Conservation (phyloP, 108 stramenopile genomes). For the Skeletonema potamos region DNA sequence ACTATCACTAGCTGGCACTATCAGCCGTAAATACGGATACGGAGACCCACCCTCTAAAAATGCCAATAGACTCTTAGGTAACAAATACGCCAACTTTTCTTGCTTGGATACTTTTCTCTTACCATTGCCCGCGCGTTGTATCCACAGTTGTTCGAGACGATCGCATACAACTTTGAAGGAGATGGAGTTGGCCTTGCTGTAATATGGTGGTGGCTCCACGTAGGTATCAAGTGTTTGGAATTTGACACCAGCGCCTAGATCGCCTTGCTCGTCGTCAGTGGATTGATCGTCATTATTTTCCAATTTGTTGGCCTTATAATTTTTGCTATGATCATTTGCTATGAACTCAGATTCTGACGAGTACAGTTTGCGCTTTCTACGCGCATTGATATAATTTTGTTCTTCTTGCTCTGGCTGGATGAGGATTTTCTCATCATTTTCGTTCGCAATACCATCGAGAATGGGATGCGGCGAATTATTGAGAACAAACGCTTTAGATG, state of each 20-base stretch:
- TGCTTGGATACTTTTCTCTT: slow-evolving; percentile 24
- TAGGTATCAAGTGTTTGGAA: slow-evolving; percentile 30
- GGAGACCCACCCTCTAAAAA: slow-evolving; percentile 34
- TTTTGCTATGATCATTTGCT: background rate
- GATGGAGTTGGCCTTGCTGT: slow-evolving; percentile 54
- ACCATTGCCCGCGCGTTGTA: slow-evolving; percentile 18
- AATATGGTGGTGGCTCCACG: slow-evolving; percentile 52
- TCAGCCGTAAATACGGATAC: slow-evolving; percentile 71
- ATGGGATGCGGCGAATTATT: background rate
- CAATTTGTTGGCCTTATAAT: background rate
- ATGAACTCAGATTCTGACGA: background rate
- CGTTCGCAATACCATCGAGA: background rate
- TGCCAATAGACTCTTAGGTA: slow-evolving; percentile 42
- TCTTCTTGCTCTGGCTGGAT: background rate
- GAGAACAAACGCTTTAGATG: background rate
- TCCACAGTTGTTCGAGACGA: slow-evolving; percentile 64
- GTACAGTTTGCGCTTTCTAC: background rate
- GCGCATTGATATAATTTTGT: background rate
- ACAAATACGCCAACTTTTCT: slow-evolving; percentile 46
- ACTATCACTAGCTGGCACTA: slow-evolving; percentile 71
- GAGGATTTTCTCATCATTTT: background rate
- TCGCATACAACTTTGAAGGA: slow-evolving; percentile 51
- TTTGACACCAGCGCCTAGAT: slow-evolving; percentile 18
- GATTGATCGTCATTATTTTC: slow-evolving; percentile 12
- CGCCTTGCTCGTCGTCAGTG: slow-evolving; percentile 24